Conservation (phyloP, 768 basidiomycete genomes). For the Tulasnella sp. region DNA sequence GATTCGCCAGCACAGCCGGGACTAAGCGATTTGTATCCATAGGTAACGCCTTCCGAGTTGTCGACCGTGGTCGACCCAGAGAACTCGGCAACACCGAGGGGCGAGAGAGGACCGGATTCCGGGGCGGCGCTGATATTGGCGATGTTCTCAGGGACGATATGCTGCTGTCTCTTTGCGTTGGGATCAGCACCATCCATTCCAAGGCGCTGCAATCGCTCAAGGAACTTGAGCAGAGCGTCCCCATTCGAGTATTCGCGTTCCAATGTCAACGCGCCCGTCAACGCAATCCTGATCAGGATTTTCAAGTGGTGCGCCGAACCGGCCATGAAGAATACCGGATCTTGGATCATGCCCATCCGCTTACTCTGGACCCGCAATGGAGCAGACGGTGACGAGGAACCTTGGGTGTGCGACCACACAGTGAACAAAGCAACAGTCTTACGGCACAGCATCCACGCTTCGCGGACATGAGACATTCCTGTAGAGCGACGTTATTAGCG, state of each 20-base stretch:
- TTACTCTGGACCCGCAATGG: conserved; percentile 44
- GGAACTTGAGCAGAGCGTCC: conserved; percentile 84
- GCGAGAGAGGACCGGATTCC: conserved; percentile 56
- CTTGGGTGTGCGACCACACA: conserved; percentile 90
- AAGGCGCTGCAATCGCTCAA: conserved; percentile 90
- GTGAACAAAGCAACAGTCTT: conserved; percentile 99
- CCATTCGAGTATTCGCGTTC: conserved; percentile 85
- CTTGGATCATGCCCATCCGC: conserved; percentile 95
- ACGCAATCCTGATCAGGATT: conserved; percentile 96
- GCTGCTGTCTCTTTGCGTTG: conserved; percentile 66
- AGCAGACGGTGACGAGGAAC: conserved; percentile 67
- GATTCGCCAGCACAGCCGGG: conserved; percentile 90
- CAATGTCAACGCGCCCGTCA: conserved; percentile 93
- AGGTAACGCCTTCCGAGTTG: conserved; percentile 85
- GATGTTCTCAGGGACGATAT: conserved; percentile 2
- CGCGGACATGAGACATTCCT: conserved; percentile 98
- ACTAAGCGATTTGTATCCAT: conserved; percentile 90
- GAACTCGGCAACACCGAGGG: conserved; percentile 39
- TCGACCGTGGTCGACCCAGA: conserved; percentile 54
- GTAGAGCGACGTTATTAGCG: background rate
- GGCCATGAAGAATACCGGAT: conserved; percentile 93
- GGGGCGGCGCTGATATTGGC: conserved; percentile 31
- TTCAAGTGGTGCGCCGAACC: conserved; percentile 99
- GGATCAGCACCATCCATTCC: conserved; percentile 86
- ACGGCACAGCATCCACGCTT: conserved; percentile 97